phyloP scores from a whole-genome alignment of 1,284 basidiomycete genomes.

The Melanopsichium pennsylvanicum region DNA sequence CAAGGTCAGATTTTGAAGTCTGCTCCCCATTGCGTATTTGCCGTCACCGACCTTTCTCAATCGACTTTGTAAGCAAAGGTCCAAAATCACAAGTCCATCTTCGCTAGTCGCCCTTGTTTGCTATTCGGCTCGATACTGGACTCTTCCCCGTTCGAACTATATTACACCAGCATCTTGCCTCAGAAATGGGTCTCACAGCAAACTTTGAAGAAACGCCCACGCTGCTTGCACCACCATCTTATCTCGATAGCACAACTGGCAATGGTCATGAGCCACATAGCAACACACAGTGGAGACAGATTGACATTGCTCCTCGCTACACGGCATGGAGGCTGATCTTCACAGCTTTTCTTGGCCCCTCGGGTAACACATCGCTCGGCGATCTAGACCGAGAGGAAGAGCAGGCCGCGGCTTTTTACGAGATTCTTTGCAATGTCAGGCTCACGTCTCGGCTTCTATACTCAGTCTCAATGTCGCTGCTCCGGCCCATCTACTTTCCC shows the following conservation, averaged over 20 bases:
- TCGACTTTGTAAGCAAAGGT: too few species aligned
- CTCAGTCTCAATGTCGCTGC: conserved; percentile 24
- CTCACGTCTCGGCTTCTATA: conserved; percentile 33
- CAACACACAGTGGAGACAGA: not conserved
- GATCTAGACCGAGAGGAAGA: conserved; percentile 24
- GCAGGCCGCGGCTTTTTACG: conserved; percentile 9
- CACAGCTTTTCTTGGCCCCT: not conserved
- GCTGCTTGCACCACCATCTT: conserved; percentile 30
- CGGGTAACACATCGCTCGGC: not conserved
- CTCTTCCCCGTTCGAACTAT: not conserved
- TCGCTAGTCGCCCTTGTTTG: too few species aligned
- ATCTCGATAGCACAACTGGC: conserved; percentile 24
- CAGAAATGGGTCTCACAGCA: conserved; percentile 25
- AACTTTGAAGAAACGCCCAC: conserved; percentile 37
- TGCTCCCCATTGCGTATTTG: too few species aligned
- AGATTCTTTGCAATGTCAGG: conserved; percentile 26
- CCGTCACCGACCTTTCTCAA: too few species aligned
- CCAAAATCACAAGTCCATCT: too few species aligned
- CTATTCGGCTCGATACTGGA: too few species aligned
- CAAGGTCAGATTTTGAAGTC: too few species aligned
- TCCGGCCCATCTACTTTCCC: conserved; percentile 24
- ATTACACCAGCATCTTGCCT: too few species aligned
- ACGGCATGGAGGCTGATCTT: conserved; percentile 29
- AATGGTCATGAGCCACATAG: not conserved
- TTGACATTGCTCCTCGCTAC: conserved; percentile 19